A percentile compares a stretch with the other conserved stretches of the same genome.
These are phyloP conservation scores for Eruca vesicaria DNA, from an alignment of 441 rosid species.

Conservation along the genomic window DNA sequence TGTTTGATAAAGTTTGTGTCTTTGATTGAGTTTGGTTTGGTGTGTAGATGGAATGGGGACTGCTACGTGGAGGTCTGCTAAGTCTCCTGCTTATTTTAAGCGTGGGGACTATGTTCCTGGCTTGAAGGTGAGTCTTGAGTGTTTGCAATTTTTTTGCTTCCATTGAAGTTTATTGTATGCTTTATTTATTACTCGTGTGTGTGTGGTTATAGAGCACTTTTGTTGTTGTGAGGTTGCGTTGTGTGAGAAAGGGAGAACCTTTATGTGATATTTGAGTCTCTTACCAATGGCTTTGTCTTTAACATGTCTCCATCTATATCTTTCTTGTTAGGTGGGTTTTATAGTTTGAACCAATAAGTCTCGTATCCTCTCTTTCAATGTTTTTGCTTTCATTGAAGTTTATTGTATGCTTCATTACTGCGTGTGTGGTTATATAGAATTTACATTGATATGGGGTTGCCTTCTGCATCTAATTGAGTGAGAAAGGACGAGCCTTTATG, in stretches of 20 bases:
- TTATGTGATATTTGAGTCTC: neutral
- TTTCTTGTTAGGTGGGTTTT: neutral
- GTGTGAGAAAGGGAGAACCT: no score
- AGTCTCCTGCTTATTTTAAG: slow-evolving; percentile 86
- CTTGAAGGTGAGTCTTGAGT: slow-evolving; percentile 73
- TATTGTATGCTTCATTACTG: neutral
- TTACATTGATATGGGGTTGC: neutral
- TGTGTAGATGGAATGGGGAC: slow-evolving; percentile 95
- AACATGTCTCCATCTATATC: neutral
- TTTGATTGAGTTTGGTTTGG: neutral
- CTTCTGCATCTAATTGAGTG: neutral
- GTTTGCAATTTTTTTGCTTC: no score
- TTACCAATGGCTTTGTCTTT: neutral
- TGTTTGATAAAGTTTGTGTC: neutral
- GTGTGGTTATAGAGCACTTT: neutral
- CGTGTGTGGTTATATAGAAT: neutral
- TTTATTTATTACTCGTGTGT: neutral
- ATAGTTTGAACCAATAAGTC: neutral
- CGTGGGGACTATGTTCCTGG: slow-evolving; percentile 99
- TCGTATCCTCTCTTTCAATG: neutral
- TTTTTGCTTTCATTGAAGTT: no score
- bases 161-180: neutral
- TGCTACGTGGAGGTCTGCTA: slow-evolving; percentile 96
- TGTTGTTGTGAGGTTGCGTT: neutral
- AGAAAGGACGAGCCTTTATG: neutral